Base-by-base conservation (phyloP, 2,329 filamentous ascomycete genomes). In the Sarocladium strictum region DNA sequence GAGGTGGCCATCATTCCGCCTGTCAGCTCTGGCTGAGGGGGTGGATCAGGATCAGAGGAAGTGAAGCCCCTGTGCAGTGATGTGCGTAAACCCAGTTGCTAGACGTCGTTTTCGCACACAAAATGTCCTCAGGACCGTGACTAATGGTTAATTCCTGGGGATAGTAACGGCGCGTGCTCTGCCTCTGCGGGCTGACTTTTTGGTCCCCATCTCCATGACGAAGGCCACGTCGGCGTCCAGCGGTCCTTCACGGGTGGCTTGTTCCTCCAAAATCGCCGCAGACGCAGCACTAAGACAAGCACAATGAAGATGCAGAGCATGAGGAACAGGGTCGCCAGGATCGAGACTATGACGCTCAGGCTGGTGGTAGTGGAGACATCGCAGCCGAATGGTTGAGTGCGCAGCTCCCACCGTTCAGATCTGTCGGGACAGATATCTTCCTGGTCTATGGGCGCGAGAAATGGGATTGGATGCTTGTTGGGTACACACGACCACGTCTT, bases 1-100 rank as follows among this genome's bases (percentile, higher is more conserved):
- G 90, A 95, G 72, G 89, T 95, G 54, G 90, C 87, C 40, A 87
- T 95, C 33, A 93, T 95, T 55, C 90, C 90, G 32, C 90, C 90
- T 10, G 90, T 95, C 60, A 95, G 90, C 75, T 91, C 90, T 35
- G 90, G 90, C 3, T 94, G 69, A 78, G 55, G 52, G 14, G 4
- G 9, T 23, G 2, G 57, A 54, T 9, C 9, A 17, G n/a, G 21
- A 10, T 23, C 12, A 10, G 29, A 40, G 7, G 35, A 41, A 35
- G 41, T 27, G 53, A 19, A 49, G 37, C 27, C 32, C 53, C n/a
- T 32, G 15, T 45, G 41, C 15, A 35, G 38, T 15, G 27, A 40
- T 49, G 51, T 35, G 43, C 43, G 24, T 47, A 27, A 27, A 27
- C 23, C 43, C 11, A 27, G 43, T 7, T 43, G 9, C 40, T 23